phyloP scores from a whole-genome alignment of 202 grass and related monocot genomes.

The Thinopyrum obtusiflorum region DNA sequence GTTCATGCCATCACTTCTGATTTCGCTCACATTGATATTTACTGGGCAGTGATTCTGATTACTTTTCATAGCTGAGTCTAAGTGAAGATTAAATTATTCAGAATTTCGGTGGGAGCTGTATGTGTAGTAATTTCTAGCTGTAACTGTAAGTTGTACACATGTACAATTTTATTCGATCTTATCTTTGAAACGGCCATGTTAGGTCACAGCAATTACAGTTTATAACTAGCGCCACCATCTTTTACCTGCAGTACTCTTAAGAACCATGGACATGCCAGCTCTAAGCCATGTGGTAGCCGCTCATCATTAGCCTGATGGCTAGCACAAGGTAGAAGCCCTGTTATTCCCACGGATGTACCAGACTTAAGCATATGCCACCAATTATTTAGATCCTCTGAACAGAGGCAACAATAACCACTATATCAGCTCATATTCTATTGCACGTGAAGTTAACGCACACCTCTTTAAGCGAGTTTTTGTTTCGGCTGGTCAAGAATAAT shows the following conservation, averaged over 20 bases:
- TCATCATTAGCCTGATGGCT: neutral
- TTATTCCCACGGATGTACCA: neutral
- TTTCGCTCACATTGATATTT: conserved; percentile 1
- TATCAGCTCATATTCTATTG: neutral
- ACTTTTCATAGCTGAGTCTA: neutral
- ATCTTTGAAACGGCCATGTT: neutral
- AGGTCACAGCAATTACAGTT: neutral
- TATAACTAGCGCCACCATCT: neutral
- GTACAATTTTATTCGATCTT: neutral
- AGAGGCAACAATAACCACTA: neutral
- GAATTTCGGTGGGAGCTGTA: neutral
- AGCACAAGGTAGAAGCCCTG: neutral
- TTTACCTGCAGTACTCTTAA: neutral
- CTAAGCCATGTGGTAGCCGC: conserved; percentile 13
- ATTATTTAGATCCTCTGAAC: neutral
- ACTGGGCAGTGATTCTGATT: neutral
- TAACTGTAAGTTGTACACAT: neutral
- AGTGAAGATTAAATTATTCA: neutral
- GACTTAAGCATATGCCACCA: conserved; percentile 7
- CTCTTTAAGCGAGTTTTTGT: neutral
- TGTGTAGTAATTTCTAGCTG: neutral
- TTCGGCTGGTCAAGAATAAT: neutral
- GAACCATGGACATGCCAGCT: neutral
- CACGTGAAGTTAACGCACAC: neutral
- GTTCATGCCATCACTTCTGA: neutral